Conservation (phyloP, 2,329 filamentous ascomycete genomes). For the Aspergillus sergii region DNA sequence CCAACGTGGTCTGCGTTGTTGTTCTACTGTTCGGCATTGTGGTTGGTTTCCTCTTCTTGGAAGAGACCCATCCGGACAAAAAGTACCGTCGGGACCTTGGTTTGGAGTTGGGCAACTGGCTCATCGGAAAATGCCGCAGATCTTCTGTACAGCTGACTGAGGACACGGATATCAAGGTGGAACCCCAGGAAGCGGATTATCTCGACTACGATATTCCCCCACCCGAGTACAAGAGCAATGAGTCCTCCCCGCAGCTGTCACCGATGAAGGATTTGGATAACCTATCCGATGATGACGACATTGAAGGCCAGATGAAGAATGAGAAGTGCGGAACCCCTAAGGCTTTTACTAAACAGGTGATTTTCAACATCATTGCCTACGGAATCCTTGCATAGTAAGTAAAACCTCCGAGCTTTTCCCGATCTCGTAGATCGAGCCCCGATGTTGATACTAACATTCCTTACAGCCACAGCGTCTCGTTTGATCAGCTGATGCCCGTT, state of each 20-base stretch:
- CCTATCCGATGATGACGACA: conserved; percentile 41
- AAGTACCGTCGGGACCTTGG: conserved; percentile 76
- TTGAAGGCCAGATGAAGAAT: conserved; percentile 45
- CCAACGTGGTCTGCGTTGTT: conserved; percentile 85
- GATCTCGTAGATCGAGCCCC: neutral
- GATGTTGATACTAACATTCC: conserved; percentile 51
- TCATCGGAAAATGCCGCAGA: conserved; percentile 49
- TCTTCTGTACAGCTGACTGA: conserved; percentile 32
- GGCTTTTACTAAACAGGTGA: conserved; percentile 81
- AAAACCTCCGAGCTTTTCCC: neutral
- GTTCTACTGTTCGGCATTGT: conserved; percentile 75
- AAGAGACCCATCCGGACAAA: conserved; percentile 88
- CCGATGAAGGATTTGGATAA: conserved; percentile 33
- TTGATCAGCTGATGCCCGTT: conserved; percentile 90
- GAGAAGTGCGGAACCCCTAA: conserved; percentile 51
- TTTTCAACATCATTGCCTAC: conserved; percentile 86
- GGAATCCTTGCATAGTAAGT: conserved; percentile 94
- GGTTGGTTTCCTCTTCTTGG: conserved; percentile 81
- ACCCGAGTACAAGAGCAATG: conserved; percentile 67
- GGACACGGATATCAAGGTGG: conserved; percentile 53
- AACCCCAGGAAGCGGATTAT: conserved; percentile 39
- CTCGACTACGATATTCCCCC: conserved; percentile 66
- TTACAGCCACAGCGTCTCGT: conserved; percentile 88
- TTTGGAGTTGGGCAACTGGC: conserved; percentile 72
- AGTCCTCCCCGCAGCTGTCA: conserved; percentile 55